These are phyloP conservation scores for Cyclotella choctawhatcheeana DNA, from an alignment of 108 stramenopile genomes.

Conservation along the genomic window DNA sequence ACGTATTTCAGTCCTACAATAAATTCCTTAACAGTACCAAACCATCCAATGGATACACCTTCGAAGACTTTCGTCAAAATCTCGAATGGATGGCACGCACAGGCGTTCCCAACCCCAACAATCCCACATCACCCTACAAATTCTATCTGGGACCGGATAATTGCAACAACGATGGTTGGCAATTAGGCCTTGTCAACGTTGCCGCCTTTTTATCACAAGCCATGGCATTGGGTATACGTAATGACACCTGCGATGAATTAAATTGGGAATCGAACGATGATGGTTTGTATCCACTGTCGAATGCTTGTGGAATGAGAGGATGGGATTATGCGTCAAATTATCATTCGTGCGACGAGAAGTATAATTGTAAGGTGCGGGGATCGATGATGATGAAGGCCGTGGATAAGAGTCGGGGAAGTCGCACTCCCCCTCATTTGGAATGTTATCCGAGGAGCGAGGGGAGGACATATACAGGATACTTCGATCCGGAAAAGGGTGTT, in stretches of 20 bases:
- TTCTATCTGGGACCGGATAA: slow-evolving; percentile 31
- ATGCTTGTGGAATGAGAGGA: slow-evolving; percentile 41
- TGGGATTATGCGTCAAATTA: slow-evolving; percentile 9
- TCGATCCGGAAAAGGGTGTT: slow-evolving; percentile 6
- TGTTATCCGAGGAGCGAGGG: slow-evolving; percentile 21
- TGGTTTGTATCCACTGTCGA: slow-evolving; percentile 38
- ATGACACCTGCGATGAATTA: slow-evolving; percentile 37
- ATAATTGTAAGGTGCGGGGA: slow-evolving; percentile 12
- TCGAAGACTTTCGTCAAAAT: slow-evolving; percentile 16
- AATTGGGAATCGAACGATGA: slow-evolving; percentile 21
- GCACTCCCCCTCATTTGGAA: slow-evolving; percentile 24
- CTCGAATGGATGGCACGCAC: slow-evolving; percentile 29
- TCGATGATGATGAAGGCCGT: slow-evolving; percentile 24
- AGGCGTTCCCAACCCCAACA: slow-evolving; percentile 6
- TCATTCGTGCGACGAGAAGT: slow-evolving; percentile 12
- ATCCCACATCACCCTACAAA: background rate
- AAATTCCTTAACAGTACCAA: background rate
- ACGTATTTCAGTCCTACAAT: slow-evolving; percentile 14
- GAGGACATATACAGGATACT: slow-evolving; percentile 28
- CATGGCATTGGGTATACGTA: slow-evolving; percentile 21
- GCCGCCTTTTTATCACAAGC: slow-evolving; percentile 29
- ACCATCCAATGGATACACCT: slow-evolving; percentile 7
- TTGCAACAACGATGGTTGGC: slow-evolving; percentile 27
- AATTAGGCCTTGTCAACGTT: slow-evolving; percentile 24
- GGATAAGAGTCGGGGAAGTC: slow-evolving; percentile 9